These are phyloP conservation scores for Magnolia officinalis DNA, from an alignment of 164 flowering plant genomes.

Conservation along the genomic window DNA sequence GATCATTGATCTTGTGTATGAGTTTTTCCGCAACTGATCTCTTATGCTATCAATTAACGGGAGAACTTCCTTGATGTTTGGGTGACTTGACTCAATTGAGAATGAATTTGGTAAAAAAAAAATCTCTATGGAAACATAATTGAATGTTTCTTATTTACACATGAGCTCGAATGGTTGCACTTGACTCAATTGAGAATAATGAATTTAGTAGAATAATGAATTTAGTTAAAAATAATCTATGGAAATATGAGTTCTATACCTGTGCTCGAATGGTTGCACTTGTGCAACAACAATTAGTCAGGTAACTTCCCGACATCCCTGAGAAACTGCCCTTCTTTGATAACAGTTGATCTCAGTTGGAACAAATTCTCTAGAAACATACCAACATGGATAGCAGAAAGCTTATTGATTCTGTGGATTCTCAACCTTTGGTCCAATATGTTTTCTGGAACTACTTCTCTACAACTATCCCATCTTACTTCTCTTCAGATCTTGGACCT, in stretches of 20 bases:
- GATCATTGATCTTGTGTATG: no score
- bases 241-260: not conserved
- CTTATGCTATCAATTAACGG: conserved; percentile 12
- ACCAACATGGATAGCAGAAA: conserved; percentile 16
- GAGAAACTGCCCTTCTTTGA: not conserved
- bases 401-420: not conserved
- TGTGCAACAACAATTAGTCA: conserved; percentile 6
- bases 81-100: not conserved
- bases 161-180: not conserved
- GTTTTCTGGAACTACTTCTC: conserved; percentile 21
- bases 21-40: not conserved
- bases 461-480: conserved; percentile 5
- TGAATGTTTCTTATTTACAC: no score
- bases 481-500: no score
- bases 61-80: conserved; percentile 16
- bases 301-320: conserved; percentile 2
- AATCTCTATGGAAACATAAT: conserved; percentile 3
- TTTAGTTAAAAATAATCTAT: conserved; percentile 7
- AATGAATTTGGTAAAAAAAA: conserved; percentile 4
- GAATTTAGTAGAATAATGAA: not conserved
- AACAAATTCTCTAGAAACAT: conserved; percentile 8
- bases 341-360: conserved; percentile 3
- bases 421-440: conserved; percentile 11
- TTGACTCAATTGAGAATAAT: not conserved
- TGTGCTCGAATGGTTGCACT: not conserved